phyloP scores from a whole-genome alignment of 257 asterid species.

The Capsicum rhomboideum region DNA sequence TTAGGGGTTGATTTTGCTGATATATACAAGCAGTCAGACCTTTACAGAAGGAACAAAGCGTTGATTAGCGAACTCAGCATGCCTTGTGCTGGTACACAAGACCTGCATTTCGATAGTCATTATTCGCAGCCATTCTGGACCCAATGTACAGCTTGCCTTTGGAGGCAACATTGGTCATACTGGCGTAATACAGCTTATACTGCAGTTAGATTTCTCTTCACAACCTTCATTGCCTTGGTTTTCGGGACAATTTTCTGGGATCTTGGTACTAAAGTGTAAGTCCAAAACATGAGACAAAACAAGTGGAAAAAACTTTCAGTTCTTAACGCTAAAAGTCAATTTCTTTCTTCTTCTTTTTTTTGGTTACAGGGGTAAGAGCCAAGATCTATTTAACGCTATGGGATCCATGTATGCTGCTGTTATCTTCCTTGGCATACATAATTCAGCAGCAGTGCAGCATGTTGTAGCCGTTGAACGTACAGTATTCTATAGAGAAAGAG shows the following conservation, averaged over 20 bases:
- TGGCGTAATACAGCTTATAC: not conserved
- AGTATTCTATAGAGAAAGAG: slow-evolving; percentile 67
- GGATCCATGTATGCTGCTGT: slow-evolving; percentile 69
- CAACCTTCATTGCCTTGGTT: not conserved
- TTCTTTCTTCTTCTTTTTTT: not conserved
- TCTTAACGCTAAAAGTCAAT: not conserved
- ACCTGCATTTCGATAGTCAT: not conserved
- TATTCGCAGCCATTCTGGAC: not conserved
- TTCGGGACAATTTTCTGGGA: not conserved
- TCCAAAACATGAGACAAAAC: not conserved
- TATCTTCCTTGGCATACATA: slow-evolving; percentile 51
- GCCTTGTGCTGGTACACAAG: not conserved
- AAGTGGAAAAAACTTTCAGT: not conserved
- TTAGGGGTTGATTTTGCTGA: not conserved
- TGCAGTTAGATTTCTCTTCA: not conserved
- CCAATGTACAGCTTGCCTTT: not conserved
- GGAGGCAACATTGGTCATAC: not conserved
- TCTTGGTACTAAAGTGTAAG: not conserved
- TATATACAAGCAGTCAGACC: not conserved
- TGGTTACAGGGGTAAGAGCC: slow-evolving; percentile 25
- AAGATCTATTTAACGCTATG: slow-evolving; percentile 54
- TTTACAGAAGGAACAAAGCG: not conserved
- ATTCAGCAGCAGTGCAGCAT: slow-evolving; percentile 53
- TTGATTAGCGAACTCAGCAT: not conserved
- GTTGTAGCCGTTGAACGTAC: slow-evolving; percentile 70